These are phyloP conservation scores for Globisporangium viniferum DNA, from an alignment of 352 stramenopile genomes.

Conservation along the genomic window DNA sequence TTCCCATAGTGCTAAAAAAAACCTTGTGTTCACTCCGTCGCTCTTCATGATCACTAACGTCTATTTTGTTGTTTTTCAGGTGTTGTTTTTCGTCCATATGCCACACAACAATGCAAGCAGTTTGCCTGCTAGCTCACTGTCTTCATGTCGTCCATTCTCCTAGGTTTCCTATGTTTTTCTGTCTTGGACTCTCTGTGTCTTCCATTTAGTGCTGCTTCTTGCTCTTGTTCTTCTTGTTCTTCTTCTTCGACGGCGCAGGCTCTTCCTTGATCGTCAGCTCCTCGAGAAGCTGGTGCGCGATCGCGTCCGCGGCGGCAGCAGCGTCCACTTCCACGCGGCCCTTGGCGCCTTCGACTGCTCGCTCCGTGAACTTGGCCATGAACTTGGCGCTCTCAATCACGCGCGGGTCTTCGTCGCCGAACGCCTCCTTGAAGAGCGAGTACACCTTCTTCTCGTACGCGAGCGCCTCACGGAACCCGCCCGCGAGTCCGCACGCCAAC, in stretches of 20 bases:
- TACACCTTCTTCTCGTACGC: constrained; percentile 90
- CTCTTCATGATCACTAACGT: constrained; percentile 12
- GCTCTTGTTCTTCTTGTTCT: constrained; percentile 63
- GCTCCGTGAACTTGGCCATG: constrained; percentile 86
- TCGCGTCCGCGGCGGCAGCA: constrained; percentile 66
- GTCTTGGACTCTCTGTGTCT: not conserved
- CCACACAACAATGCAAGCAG: constrained; percentile 3
- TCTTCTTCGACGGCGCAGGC: constrained; percentile 50
- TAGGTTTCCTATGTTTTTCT: not conserved
- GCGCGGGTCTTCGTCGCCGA: constrained; percentile 76
- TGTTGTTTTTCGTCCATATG: constrained; percentile 9
- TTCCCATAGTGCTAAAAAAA: not conserved
- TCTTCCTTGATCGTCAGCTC: constrained; percentile 75
- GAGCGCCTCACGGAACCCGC: constrained; percentile 83
- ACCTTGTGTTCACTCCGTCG: too few species aligned
- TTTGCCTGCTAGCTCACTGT: not conserved
- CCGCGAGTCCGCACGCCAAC: constrained; percentile 70
- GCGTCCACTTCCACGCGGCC: constrained; percentile 74
- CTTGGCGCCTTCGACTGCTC: constrained; percentile 84
- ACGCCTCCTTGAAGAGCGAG: constrained; percentile 74
- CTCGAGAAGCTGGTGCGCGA: constrained; percentile 70
- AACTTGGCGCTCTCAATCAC: constrained; percentile 82
- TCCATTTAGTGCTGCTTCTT: constrained; percentile 52
- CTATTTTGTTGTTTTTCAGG: constrained; percentile 3
- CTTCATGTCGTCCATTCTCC: not conserved